Evolutionary conservation across 106 monocot species (phyloP).

Genomic region (Platanthera guangdongensis): DNA sequence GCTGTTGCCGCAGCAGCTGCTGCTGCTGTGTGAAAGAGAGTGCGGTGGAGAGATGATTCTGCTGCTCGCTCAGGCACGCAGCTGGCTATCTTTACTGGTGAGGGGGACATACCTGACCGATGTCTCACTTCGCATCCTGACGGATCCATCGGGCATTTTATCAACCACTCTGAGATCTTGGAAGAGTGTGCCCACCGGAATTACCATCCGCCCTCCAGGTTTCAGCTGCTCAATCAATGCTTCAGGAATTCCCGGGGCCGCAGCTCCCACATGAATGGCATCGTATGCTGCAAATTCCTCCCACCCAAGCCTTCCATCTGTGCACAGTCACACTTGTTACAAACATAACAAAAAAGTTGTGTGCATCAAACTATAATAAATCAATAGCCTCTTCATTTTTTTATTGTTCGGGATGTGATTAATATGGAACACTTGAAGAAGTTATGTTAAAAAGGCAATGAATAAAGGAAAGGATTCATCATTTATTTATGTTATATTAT

Average conservation of each 20-base stretch:
- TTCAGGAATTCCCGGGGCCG: constrained; percentile 63
- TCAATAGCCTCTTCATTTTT: too few species aligned
- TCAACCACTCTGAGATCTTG: constrained; percentile 78
- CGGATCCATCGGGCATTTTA: constrained; percentile 62
- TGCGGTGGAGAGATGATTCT: too few species aligned
- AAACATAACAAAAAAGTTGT: too few species aligned
- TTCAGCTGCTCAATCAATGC: constrained; percentile 66
- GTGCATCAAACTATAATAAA: too few species aligned
- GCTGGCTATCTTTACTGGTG: constrained; percentile 62
- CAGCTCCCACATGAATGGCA: constrained; percentile 84
- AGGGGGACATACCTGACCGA: constrained; percentile 84
- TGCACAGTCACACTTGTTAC: background rate
- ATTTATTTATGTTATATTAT: too few species aligned
- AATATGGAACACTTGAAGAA: too few species aligned
- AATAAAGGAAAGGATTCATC: too few species aligned
- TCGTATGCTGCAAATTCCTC: constrained; percentile 71
- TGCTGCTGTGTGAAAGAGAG: too few species aligned
- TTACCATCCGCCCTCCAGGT: constrained; percentile 80
- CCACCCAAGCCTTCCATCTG: constrained; percentile 85
- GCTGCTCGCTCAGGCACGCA: constrained; percentile 13
- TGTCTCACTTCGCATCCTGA: constrained; percentile 36
- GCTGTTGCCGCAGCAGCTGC: too few species aligned
- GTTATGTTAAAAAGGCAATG: too few species aligned
- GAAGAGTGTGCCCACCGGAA: constrained; percentile 63
- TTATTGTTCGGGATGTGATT: too few species aligned